Evolutionary conservation across 78 protist species (phyloP), one percentile per base, ranked within the genome.

Genomic region (Bigelowiella natans): DNA sequence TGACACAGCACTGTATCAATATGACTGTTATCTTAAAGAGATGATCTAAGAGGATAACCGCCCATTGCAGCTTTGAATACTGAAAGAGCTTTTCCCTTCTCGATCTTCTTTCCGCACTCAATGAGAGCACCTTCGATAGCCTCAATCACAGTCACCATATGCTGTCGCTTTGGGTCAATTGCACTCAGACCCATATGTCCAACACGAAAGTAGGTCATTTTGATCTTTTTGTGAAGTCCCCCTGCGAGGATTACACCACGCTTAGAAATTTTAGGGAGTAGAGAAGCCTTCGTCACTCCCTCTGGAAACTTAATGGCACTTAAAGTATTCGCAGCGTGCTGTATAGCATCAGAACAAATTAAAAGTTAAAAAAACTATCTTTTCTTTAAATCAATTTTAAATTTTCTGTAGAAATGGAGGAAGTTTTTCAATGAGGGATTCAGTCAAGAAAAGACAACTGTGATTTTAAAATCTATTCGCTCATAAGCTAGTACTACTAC

Each of bases 111-210:
- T 26, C 73, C 73, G 18, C 73, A 51, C 18, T 51, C 73, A 18
- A 51, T 51, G 34, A 51, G 73, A 51, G 73, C 73, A 26, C 73
- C 73, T 18, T 51, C 73, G 73, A 51, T 51, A 18, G 73, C 73
- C 73, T 51, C 73, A 18, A 51, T 51, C 34, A 51, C 73, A 51
- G 73, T 51, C 34, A 51, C 73, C 7, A 51, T 7, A 51, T 51
- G 73, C 18, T 51, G 73, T 26, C 73, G 73, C 18, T 51, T 51
- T 51, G 34, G 34, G 73, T 51, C 73, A 51, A 51, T 7, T 26
- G 18, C 87, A 37, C 87, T 85, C 7, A 85, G 36, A 37, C 87
- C 87, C 87, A 85, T 85, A 37, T 85, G 87, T 85, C 87, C 87
- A 85, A 85, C 87, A 11, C 87, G 87, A 11, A 85, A 85, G 18